Conservation (phyloP, 306 rosid species). For the Quercus gilva region DNA sequence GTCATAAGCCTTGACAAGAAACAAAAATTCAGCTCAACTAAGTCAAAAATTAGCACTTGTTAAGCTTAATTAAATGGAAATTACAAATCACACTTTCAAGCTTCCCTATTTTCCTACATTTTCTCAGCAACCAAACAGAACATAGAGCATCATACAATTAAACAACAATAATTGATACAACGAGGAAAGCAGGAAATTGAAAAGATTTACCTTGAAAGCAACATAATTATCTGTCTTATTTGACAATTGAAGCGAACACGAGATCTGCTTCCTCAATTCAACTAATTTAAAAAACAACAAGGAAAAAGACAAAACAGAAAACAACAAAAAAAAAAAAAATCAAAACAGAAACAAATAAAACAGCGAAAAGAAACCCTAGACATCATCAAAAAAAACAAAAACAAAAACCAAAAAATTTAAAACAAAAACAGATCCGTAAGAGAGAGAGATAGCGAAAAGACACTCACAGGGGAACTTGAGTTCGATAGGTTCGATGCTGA, state of each 20-base stretch:
- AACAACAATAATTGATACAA: background rate
- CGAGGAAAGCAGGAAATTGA: background rate
- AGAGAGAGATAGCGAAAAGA: background rate
- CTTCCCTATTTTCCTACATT: background rate
- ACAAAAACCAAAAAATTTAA: conserved; percentile 10
- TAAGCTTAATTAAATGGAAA: background rate
- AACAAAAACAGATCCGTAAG: conserved; percentile 35
- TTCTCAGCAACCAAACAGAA: background rate
- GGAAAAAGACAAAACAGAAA: background rate
- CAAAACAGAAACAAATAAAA: background rate
- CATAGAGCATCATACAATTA: background rate
- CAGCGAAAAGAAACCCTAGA: conserved; percentile 11
- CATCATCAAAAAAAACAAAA: conserved; percentile 21
- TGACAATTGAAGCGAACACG: conserved; percentile 75
- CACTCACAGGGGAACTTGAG: conserved; percentile 75
- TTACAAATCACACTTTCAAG: background rate
- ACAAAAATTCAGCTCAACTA: background rate
- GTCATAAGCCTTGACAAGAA: background rate
- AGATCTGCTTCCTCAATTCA: conserved; percentile 95
- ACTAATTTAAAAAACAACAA: conserved; percentile 30
- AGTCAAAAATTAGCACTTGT: background rate
- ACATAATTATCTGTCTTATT: conserved; percentile 81
- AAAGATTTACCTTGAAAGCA: conserved; percentile 72
- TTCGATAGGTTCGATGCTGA: conserved; percentile 82
- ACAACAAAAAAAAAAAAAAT: conserved; percentile 7